Percentiles rank a stretch among this genome's conserved stretches.
Evolutionary conservation across 495 filamentous ascomycete genomes (phyloP).

Genomic region (Opeltia flavorubescens): DNA sequence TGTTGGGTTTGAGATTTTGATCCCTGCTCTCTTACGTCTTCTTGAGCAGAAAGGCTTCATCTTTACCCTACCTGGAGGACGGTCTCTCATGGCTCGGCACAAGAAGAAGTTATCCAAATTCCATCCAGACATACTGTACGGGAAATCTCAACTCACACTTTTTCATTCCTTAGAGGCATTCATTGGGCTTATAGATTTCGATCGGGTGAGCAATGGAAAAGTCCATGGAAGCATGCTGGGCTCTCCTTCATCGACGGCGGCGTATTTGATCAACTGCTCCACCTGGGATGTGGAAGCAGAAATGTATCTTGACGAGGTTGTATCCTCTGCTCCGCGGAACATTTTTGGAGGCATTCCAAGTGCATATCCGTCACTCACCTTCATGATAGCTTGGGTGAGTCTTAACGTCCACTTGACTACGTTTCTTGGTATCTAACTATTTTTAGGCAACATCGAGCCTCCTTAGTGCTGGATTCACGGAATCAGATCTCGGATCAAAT

Average conservation of each 20-base stretch:
- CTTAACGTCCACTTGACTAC: constrained; percentile 17
- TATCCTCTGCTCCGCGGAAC: constrained; percentile 5
- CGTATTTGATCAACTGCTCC: constrained; percentile 25
- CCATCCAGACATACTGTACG: constrained; percentile 18
- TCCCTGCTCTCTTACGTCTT: constrained; percentile 17
- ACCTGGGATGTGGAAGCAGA: constrained; percentile 24
- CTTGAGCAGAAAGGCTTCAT: constrained; percentile 11
- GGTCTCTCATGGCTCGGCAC: constrained; percentile 11
- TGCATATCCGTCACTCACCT: constrained; percentile 24
- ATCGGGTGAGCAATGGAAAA: constrained; percentile 23
- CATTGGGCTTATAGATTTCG: constrained; percentile 23
- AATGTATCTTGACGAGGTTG: constrained; percentile 19
- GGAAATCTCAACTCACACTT: constrained; percentile 4
- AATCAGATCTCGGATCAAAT: not conserved
- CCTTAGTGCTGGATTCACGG: constrained; percentile 7
- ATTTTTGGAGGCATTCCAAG: constrained; percentile 17
- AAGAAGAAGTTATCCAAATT: constrained; percentile 19
- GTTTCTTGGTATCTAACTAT: constrained; percentile 24
- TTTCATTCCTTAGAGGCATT: constrained; percentile 30
- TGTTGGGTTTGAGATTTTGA: constrained; percentile 28
- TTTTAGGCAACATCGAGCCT: constrained; percentile 24
- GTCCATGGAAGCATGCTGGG: constrained; percentile 27
- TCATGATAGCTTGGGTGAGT: constrained; percentile 26
- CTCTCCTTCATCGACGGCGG: constrained; percentile 34
- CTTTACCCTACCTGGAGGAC: constrained; percentile 11